Conservation (phyloP, 1,284 basidiomycete species). For the Tilletiopsis washingtonensis region DNA sequence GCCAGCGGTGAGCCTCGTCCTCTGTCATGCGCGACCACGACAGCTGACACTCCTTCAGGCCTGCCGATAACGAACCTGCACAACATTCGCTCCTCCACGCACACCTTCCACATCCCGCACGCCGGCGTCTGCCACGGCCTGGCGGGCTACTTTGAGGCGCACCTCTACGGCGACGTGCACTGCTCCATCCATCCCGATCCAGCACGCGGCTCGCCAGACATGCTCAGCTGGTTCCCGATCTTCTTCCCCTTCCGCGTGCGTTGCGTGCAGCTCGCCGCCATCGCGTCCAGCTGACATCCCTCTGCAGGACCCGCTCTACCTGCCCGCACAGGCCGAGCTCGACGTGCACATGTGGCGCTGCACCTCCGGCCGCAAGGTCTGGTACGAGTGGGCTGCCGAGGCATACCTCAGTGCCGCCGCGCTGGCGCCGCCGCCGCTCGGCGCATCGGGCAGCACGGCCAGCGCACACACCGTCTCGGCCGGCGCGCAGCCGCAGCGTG, state of each 20-base stretch:
- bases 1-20: neutral
- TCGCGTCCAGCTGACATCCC: neutral
- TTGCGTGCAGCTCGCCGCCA: slow-evolving; percentile 1
- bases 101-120: slow-evolving; percentile 84
- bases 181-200: slow-evolving; percentile 86
- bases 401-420: slow-evolving; percentile 59
- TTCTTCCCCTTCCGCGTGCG: slow-evolving; percentile 65
- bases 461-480: neutral
- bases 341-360: slow-evolving; percentile 91
- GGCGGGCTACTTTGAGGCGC: slow-evolving; percentile 94
- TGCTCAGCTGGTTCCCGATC: slow-evolving; percentile 98
- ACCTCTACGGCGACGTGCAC: slow-evolving; percentile 77
- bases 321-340: slow-evolving; percentile 83
- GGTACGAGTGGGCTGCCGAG: slow-evolving; percentile 99
- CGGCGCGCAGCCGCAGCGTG: slow-evolving; percentile 5
- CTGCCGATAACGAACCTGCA: slow-evolving; percentile 49
- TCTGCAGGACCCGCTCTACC: slow-evolving; percentile 74
- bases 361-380: slow-evolving; percentile 69
- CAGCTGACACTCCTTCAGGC: no score
- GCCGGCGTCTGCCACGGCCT: slow-evolving; percentile 93
- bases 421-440: slow-evolving; percentile 6
- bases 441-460: slow-evolving; percentile 9
- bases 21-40: neutral
- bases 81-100: slow-evolving; percentile 47
- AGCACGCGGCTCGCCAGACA: slow-evolving; percentile 70